Evolutionary conservation across 768 basidiomycete species (phyloP), one percentile per base, ranked within the genome.

Genomic region (Auricularia cornea): DNA sequence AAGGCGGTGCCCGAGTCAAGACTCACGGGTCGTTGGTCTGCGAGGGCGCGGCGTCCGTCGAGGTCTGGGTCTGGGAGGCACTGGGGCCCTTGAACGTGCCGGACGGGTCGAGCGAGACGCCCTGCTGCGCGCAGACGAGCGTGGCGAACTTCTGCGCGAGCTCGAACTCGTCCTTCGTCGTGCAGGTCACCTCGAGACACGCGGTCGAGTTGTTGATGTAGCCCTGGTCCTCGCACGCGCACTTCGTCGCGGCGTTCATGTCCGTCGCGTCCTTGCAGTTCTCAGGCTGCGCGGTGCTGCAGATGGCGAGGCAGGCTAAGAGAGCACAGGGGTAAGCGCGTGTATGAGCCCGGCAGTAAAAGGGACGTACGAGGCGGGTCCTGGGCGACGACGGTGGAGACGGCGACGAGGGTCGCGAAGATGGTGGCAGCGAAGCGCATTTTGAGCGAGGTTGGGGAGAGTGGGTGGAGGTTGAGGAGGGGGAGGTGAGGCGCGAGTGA

Each of bases 401-500:
- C 60, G 69, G 76, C 73, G 67, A 76, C 70, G 64, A 76, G 71
- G 71, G 80, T 71, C 70, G 77, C 66, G 63, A 72, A 41, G 64
- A 71, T 52, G 64, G 75, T 70, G 67, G 78, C 48, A 64, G 80
- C 72, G 78, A 82, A 81, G 72, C 80, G 85, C 87, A 88, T 88
- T 62, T 59, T 80, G 66, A 62, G 59, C 62, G 61, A n/a, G n/a
- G n/a, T n/a, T n/a, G n/a, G n/a, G n/a, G n/a, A n/a, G n/a, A n/a
- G 48, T 32, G 40, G 66, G 57, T 63, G 66, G 63, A 38, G 20
- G 62, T 56, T 61, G 60, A 63, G 63, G 59, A 60, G 63, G 63
- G 65, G 62, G 41, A 60, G 60, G 70, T 66, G 64, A 64, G 69
- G 64, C 61, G 64, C 54, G 54, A 61, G 57, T 66, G 65, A 68